Evolutionary conservation across 371 early-diverging fungal genomes (phyloP), one percentile per base, ranked within the genome.

Genomic region (Apophysomyces variabilis): DNA sequence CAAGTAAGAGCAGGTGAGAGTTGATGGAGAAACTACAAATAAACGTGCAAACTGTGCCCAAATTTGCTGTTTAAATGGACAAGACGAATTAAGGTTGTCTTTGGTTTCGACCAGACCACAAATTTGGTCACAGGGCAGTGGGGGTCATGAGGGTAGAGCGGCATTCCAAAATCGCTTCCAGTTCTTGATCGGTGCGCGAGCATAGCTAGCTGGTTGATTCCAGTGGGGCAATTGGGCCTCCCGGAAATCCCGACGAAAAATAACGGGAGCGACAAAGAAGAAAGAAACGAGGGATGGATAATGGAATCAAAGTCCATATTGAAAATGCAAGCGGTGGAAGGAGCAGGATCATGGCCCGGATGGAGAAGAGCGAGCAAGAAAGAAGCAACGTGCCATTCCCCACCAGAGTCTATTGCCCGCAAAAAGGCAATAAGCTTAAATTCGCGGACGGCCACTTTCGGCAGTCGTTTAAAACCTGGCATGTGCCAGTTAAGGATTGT

Each of bases 211-310:
- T 26, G 32, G 1, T 26, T 18, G 47, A 47, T 11, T 9, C 47
- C 18, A 47, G 21, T 47, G 47, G n/a, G 47, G 47, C n/a, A 47
- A n/a, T 47, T 47, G n/a, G 47, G 47, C 47, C 1, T 47, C 47
- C 4, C 47, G 47, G 18, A 47, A 47, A 14, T 47, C 18, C 9
- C 47, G 47, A 47, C 21, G 4, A 47, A 16, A 1, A 18, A 5
- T 47, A 21, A 16, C 1, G 18, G 7, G 47, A 47, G 47, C 16
- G 47, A 47, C 2, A 47, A 16, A 47, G 5, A 7, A 47, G 9
- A 14, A 47, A 16, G 4, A 7, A 9, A 14, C 47, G n/a, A 47
- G 21, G 21, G 18, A 18, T 14, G 47, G 47, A 47, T 47, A 16
- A 5, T 47, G 3, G 4, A 2, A 7, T 11, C 16, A 47, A 47